phyloP scores from a whole-genome alignment of 2,329 filamentous ascomycete genomes.

The Lachnum nothofagi region DNA sequence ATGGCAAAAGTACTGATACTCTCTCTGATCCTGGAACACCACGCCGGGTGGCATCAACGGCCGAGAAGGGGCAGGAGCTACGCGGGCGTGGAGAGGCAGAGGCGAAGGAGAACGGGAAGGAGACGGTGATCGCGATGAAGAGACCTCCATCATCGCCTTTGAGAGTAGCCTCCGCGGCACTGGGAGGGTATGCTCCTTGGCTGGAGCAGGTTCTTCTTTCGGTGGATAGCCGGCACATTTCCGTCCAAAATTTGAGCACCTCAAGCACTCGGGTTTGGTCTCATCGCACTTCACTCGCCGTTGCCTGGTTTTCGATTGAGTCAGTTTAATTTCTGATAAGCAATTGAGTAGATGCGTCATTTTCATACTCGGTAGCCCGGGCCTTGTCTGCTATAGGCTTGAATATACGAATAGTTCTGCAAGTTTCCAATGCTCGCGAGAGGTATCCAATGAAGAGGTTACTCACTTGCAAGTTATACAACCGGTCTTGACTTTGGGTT shows the following conservation, averaged over 20 bases:
- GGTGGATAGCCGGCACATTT: conserved; percentile 22
- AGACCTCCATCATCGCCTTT: conserved; percentile 3
- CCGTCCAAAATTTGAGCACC: conserved; percentile 24
- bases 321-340: background rate
- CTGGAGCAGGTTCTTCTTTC: conserved; percentile 6
- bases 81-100: background rate
- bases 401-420: background rate
- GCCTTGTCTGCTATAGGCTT: background rate
- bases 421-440: background rate
- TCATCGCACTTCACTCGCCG: conserved; percentile 22
- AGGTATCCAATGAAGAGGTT: background rate
- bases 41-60: conserved; percentile 5
- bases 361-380: background rate
- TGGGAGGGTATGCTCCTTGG: conserved; percentile 5
- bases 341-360: background rate
- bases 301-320: conserved; percentile 1
- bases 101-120: conserved; percentile 7
- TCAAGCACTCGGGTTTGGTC: conserved; percentile 20
- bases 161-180: conserved; percentile 10
- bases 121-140: conserved; percentile 1
- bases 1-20: conserved; percentile 21
- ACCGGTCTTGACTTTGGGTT: conserved; percentile 56
- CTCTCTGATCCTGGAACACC: conserved; percentile 16
- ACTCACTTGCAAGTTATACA: conserved; percentile 59
- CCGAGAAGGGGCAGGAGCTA: background rate